These are phyloP conservation scores for Conoideocrella luteorostrata DNA, from an alignment of 2,329 filamentous ascomycete genomes.

Conservation along the genomic window DNA sequence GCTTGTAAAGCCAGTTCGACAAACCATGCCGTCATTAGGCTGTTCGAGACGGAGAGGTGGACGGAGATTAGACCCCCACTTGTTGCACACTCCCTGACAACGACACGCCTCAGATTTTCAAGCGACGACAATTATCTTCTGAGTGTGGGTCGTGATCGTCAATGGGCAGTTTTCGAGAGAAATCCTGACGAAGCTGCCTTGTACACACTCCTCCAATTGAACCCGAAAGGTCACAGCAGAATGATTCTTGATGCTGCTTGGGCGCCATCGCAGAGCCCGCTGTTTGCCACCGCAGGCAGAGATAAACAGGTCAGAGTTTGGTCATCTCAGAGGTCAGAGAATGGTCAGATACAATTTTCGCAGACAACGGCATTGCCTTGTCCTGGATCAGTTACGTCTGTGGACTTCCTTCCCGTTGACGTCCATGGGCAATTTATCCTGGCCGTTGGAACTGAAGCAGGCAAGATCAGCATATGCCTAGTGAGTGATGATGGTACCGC, in stretches of 20 bases:
- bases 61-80: constrained; percentile 79
- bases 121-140: constrained; percentile 66
- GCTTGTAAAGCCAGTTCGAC: constrained; percentile 88
- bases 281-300: constrained; percentile 82
- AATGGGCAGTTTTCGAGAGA: constrained; percentile 77
- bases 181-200: constrained; percentile 24
- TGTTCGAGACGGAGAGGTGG: constrained; percentile 86
- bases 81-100: constrained; percentile 78
- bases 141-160: constrained; percentile 84
- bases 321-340: constrained; percentile 32
- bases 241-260: constrained; percentile 91
- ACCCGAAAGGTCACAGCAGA: constrained; percentile 79
- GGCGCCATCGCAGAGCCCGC: constrained; percentile 51
- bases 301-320: constrained; percentile 81
- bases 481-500: constrained; percentile 35
- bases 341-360: constrained; percentile 34
- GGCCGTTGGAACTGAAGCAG: constrained; percentile 53
- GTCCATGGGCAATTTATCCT: constrained; percentile 33
- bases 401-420: constrained; percentile 52
- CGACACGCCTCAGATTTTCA: constrained; percentile 77
- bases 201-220: constrained; percentile 57
- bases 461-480: constrained; percentile 37
- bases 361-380: constrained; percentile 48
- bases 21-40: constrained; percentile 87
- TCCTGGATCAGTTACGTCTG: constrained; percentile 59